phyloP scores from a whole-genome alignment of 345 rosid species.

The Viola odorata region DNA sequence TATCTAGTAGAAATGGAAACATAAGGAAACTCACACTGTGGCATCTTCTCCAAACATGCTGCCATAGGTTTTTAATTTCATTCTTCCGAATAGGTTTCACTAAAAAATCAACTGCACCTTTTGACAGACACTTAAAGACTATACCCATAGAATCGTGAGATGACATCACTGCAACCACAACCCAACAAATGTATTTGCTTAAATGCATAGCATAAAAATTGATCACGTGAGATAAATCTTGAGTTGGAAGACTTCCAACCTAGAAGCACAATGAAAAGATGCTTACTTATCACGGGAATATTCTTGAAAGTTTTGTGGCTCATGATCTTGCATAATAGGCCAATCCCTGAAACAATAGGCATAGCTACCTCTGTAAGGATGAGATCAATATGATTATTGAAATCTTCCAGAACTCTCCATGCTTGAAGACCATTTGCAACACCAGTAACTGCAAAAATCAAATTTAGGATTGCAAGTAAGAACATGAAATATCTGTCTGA shows the following conservation, averaged over 20 bases:
- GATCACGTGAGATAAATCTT: constrained; percentile 11
- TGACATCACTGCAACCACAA: constrained; percentile 66
- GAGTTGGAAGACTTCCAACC: neutral
- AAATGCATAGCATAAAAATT: constrained; percentile 24
- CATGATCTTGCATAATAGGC: constrained; percentile 68
- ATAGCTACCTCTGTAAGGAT: constrained; percentile 72
- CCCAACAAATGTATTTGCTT: constrained; percentile 9
- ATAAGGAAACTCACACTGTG: constrained; percentile 52
- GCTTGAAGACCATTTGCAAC: constrained; percentile 57
- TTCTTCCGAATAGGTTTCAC: constrained; percentile 84
- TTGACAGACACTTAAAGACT: constrained; percentile 78
- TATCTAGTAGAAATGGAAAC: constrained; percentile 15
- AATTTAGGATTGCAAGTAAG: neutral
- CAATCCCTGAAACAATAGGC: constrained; percentile 69
- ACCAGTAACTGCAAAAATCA: constrained; percentile 3
- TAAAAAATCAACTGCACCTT: constrained; percentile 80
- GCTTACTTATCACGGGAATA: constrained; percentile 55
- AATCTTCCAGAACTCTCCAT: constrained; percentile 62
- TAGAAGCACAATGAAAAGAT: constrained; percentile 5
- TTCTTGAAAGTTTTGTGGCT: constrained; percentile 56
- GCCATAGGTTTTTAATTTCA: constrained; percentile 79
- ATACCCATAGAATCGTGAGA: constrained; percentile 74
- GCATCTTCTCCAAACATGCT: constrained; percentile 83
- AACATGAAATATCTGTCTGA: neutral
- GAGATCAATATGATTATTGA: constrained; percentile 53